Evolutionary conservation across 768 basidiomycete species (phyloP), one percentile per base, ranked within the genome.

Genomic region (Punctularia strigosozonata): DNA sequence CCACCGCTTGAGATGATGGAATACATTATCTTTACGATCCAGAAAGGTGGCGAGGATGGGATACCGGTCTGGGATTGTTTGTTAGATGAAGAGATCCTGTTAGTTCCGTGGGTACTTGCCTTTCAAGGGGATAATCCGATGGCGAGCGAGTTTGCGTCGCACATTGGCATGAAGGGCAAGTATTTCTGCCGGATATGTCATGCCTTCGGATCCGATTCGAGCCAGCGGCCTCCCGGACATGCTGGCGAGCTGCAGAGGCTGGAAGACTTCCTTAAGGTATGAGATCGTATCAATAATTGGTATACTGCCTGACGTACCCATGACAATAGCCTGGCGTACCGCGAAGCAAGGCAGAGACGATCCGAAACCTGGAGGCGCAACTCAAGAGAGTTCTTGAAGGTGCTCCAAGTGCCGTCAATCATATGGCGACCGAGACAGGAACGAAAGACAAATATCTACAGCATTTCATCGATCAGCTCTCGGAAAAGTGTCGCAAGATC

Each of bases 141-240:
- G 50, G 46, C 46, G 24, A 45, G 50, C 40, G 53, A 57, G 39
- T 47, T 57, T 37, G 46, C 51, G 2, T 51, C 43, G n/a, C 55
- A 57, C 35, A 42, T 53, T 13, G 50, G 56, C 0, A 33, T 49
- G 32, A 33, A 25, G n/a, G 51, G 48, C 3, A 51, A 49, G 21
- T 48, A 25, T 20, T 56, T 56, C 19, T 57, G 55, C 39, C 37
- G 44, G 3, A n/a, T 42, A 8, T 57, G 53, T 38, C 22, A 30
- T 30, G 28, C 15, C 10, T 30, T 15, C 10, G 28, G 28, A 10
- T 10, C 10, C 28, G 28, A 30, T 30, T 10, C 28, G 10, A 30
- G 15, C 10, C 10, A 30, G 10, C 28, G 28, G 15, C n/a, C n/a
- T n/a, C 15, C 28, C 10, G 28, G 28, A 10, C 10, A 30, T 10